Evolutionary conservation across 495 filamentous ascomycete species (phyloP), one percentile per base, ranked within the genome.

Genomic region (Trichocladium uniseriatum): DNA sequence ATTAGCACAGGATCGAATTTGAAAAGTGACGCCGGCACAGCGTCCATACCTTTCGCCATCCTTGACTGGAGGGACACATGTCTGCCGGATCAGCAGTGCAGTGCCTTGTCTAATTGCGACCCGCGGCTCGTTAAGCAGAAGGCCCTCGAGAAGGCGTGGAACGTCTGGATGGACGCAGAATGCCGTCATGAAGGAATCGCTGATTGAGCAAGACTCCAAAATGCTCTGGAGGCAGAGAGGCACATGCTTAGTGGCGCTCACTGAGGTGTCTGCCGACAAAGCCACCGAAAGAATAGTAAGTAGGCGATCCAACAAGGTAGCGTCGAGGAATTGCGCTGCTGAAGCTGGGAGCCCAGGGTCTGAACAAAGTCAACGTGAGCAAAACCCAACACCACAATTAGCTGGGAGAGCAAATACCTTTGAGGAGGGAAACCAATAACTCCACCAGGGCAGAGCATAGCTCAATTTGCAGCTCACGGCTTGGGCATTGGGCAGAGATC

Each of bases 171-270:
- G 68, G 10, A 50, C 44, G 31, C 59, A 75, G 51, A 88, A 78
- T 5, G 69, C 66, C 3, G 59, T 48, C 83, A 85, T 87, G 52
- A 88, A 75, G 0, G 56, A 47, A 10, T 63, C 51, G 44, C 78
- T 83, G 38, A 79, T 72, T 11, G 80, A 64, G 36, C 82, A 86
- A 14, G 73, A 78, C 59, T 87, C 79, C 0, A 88, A 65, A 3
- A 90, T 66, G 11, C 79, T 69, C 13, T 78, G 75, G 43, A 89
- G 82, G 22, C 75, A 76, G 35, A 74, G 57, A 38, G 69, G 60
- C 4, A 79, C 54, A 59, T 79, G 56, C 66, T 67, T 54, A 38
- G 72, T 49, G 16, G 69, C 60, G 28, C 59, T 51, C 28, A 61
- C 58, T 18, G 61, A 55, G 14, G 59, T 59, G 27, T 54, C 22